A percentile compares a stretch with the other conserved stretches of the same genome.
Conservation (phyloP, 1,139 yeast species). For the Nakaseomyces nivariensis region DNA sequence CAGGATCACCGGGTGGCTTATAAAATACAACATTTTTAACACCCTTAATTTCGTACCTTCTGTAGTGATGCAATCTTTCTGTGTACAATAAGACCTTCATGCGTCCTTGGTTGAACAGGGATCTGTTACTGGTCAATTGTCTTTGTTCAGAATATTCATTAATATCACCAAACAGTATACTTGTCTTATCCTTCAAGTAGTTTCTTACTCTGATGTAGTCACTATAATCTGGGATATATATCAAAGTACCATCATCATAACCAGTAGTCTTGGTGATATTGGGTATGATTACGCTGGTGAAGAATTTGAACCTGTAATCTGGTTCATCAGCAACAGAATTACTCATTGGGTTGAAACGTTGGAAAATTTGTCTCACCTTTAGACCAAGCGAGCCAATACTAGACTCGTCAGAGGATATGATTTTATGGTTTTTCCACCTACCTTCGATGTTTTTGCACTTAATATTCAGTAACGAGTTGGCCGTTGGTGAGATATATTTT, state of each 20-base stretch:
- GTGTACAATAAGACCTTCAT: constrained; percentile 72
- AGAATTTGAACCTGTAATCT: constrained; percentile 69
- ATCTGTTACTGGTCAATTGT: constrained; percentile 61
- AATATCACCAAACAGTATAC: constrained; percentile 47
- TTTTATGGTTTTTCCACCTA: constrained; percentile 42
- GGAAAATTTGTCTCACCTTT: constrained; percentile 62
- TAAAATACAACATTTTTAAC: constrained; percentile 76
- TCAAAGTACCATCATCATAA: constrained; percentile 60
- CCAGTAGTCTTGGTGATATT: constrained; percentile 45
- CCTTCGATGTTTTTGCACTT: constrained; percentile 59
- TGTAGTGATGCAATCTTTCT: constrained; percentile 86
- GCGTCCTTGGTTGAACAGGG: constrained; percentile 54
- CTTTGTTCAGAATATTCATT: constrained; percentile 77
- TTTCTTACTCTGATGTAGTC: constrained; percentile 76
- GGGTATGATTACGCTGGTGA: constrained; percentile 65
- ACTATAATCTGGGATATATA: constrained; percentile 77
- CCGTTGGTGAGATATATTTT: constrained; percentile 70
- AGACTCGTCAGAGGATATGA: constrained; percentile 30
- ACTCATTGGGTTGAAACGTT: constrained; percentile 45
- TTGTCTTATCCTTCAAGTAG: constrained; percentile 54
- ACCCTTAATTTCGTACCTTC: constrained; percentile 80
- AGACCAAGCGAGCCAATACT: constrained; percentile 40
- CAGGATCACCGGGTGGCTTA: constrained; percentile 76
- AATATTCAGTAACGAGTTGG: constrained; percentile 53
- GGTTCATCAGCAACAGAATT: constrained; percentile 57